These are phyloP conservation scores for Aspergillus thermomutatus DNA, from an alignment of 2,329 filamentous ascomycete genomes.

Conservation along the genomic window DNA sequence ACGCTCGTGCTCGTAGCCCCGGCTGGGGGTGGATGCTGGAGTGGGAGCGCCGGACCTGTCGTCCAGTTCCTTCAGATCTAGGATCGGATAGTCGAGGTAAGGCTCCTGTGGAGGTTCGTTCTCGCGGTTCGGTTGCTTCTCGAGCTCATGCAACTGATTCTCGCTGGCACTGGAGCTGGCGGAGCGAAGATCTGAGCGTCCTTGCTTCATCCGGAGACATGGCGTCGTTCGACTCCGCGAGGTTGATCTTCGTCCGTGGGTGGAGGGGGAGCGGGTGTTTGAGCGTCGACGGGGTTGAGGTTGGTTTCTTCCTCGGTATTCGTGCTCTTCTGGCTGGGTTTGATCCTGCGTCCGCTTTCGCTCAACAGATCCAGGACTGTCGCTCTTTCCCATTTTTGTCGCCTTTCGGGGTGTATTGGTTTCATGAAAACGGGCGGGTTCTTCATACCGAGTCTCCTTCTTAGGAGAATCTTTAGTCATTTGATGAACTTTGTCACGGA, in stretches of 20 bases:
- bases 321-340: background rate
- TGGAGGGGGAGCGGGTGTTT: slow-evolving; percentile 15
- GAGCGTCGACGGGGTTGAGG: slow-evolving; percentile 15
- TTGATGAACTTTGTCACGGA: slow-evolving; percentile 1
- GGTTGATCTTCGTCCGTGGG: slow-evolving; percentile 16
- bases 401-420: slow-evolving; percentile 19
- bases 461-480: background rate
- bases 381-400: slow-evolving; percentile 28
- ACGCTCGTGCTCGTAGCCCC: slow-evolving; percentile 23
- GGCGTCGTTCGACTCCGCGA: slow-evolving; percentile 17
- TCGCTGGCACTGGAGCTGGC: slow-evolving; percentile 6
- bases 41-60: slow-evolving; percentile 5
- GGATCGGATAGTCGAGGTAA: slow-evolving; percentile 10
- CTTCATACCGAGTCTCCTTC: slow-evolving; percentile 1
- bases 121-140: background rate
- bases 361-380: slow-evolving; percentile 34
- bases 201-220: slow-evolving; percentile 23
- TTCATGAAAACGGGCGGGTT: slow-evolving; percentile 17
- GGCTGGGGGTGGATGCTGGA: slow-evolving; percentile 14
- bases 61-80: slow-evolving; percentile 13
- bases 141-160: background rate
- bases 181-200: slow-evolving; percentile 19
- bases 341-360: slow-evolving; percentile 21
- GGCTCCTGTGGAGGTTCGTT: slow-evolving; percentile 10
- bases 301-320: background rate